Base-by-base conservation (phyloP, 768 basidiomycete genomes). In the Rubroboletus satanas region DNA sequence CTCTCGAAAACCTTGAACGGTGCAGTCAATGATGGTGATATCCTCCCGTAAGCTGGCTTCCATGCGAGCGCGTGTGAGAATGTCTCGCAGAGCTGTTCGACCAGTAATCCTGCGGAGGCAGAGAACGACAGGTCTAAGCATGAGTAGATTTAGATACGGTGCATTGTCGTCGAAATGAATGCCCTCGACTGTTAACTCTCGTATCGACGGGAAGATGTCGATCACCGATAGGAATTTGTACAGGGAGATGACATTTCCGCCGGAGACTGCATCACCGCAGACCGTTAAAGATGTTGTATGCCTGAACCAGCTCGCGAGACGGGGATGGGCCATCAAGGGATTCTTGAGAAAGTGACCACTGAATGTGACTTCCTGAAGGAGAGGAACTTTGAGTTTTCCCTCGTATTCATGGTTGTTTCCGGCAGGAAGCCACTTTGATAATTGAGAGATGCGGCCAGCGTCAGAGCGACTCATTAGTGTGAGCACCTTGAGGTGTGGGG, bases 311-410 rank as follows among this genome's bases (percentile, higher is more conserved):
- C 41, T 10, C 6, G 31, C 35, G 38, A 59, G 51, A 42, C 42
- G 51, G 1, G 47, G 37, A 31, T 59, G 51, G 15, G 26, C 43
- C 42, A 59, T 52, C 11, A 59, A 10, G 0, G 42, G 31, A 12
- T 58, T 21, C 33, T 44, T 58, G 45, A 59, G 29, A 42, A 59
- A 48, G 33, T 59, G 57, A 14, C 38, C 28, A 6, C 44, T 11
- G 6, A 59, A 7, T 0, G 41, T 54, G 15, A 53, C 50, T 7
- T 36, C 3, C 7, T 52, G 31, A 17, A 59, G 45, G 31, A 23
- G 31, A 21, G 56, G 56, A 14, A 41, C 49, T 6, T 32, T 18
- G 39, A 58, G 57, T 42, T 37, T 58, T 3, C 48, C 55, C 28
- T 57, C 8, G 32, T 45, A 57, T 18, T 49, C 55, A 17, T 31